Base-by-base conservation (phyloP, 2,329 filamentous ascomycete species). In the Phialophora chinensis region DNA sequence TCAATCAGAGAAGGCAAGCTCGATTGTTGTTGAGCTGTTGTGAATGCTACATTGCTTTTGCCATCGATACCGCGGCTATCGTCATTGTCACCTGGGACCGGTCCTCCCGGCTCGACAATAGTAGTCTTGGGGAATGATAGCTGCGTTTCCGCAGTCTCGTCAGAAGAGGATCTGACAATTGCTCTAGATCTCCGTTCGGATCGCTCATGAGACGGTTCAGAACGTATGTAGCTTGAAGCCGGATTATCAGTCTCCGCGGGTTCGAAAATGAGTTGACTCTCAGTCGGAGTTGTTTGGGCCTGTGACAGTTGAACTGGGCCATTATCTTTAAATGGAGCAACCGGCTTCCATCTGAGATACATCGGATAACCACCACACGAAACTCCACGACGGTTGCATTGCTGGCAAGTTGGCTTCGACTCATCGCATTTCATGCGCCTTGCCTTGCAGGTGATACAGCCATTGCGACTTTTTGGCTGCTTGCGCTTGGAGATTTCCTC, bases 361-460 rank as follows among this genome's bases (percentile, higher is more conserved):
- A 44, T 65, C 23, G 55, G 56, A 78, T 91, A 91, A 49, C 89
- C 89, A 64, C 88, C 89, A 74, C 89, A 91, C 3, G 80, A 75
- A 25, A 91, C 88, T 69, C 84, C 87, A 57, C 89, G 83, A 71
- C 85, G 86, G 50, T 85, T 81, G 74, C 89, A 91, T 79, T 91
- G 88, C 66, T 86, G 81, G 72, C 88, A 91, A 23, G 81, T 83
- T 0, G 88, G 89, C 70, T 91, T 90, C 54, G 85, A 86, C 79
- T 91, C 89, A 75, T 90, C 89, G 78, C 89, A 91, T 78, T 91
- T 91, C 62, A 91, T 79, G 66, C 89, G 83, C 78, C 91, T 91
- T 66, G 85, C 83, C 78, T 91, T 91, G 81, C 89, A 91, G 60
- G 89, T 91, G 71, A 88, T 83, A 77, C 89, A 91, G 69, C 64